These are phyloP conservation scores for Alternaria panax DNA, from an alignment of 2,329 filamentous ascomycete species.

Conservation along the genomic window DNA sequence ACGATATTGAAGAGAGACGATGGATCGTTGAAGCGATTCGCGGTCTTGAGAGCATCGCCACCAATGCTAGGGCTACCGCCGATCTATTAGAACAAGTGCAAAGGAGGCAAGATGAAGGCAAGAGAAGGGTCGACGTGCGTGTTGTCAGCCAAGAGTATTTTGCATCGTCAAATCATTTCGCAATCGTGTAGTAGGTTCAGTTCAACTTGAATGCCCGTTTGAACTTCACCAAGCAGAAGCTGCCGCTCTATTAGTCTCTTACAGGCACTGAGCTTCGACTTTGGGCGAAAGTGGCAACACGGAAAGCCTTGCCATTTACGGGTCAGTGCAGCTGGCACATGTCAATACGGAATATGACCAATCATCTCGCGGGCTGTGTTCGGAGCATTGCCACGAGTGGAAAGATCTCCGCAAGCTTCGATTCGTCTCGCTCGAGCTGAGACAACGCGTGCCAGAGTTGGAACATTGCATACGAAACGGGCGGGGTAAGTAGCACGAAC, in stretches of 20 bases:
- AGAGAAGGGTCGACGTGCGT: constrained; percentile 50
- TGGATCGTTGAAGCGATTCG: constrained; percentile 62
- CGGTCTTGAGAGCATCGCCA: constrained; percentile 49
- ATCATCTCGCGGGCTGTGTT: not conserved
- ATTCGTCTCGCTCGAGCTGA: not conserved
- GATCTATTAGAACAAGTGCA: constrained; percentile 53
- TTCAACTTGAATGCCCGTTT: not conserved
- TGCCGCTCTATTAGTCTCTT: not conserved
- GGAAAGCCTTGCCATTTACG: not conserved
- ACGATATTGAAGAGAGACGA: constrained; percentile 55
- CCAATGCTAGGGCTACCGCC: constrained; percentile 51
- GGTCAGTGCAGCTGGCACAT: not conserved
- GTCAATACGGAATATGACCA: not conserved
- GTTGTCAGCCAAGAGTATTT: constrained; percentile 55
- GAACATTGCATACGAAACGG: not conserved
- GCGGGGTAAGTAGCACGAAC: not conserved
- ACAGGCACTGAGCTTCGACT: not conserved
- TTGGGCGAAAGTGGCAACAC: not conserved
- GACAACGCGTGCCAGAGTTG: not conserved
- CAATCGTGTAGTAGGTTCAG: constrained; percentile 54
- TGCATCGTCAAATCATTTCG: constrained; percentile 59
- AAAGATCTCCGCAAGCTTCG: not conserved
- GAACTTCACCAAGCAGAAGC: not conserved
- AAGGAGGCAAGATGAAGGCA: constrained; percentile 47
- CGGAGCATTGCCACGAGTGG: not conserved